Base-by-base conservation (phyloP, 768 basidiomycete genomes). In the Phylloporus sp. region DNA sequence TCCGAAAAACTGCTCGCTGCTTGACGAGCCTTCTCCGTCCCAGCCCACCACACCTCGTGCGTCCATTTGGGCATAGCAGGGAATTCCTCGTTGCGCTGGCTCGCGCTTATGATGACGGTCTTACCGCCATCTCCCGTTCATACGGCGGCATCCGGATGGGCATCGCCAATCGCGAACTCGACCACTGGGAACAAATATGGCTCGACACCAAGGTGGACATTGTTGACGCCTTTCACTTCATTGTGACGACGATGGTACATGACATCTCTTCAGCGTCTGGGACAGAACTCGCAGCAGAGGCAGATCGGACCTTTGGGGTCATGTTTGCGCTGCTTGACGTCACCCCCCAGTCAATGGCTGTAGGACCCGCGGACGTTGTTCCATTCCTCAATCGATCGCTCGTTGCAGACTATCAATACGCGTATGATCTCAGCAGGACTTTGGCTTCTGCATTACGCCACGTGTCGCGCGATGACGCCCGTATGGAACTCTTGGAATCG, bases 171-270 rank as follows among this genome's bases (percentile, higher is more conserved):
- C 49, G 67, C 45, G 60, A 68, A 5, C 63, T 72, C 14, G 80
- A 82, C 52, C 76, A 86, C 41, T 90, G 86, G 86, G 80, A 85
- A 52, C 70, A 69, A 13, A 71, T 85, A 37, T 86, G 84, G 78
- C 69, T 89, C 6, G 76, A 82, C 46, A 81, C 83, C 3, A 90
- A 90, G 66, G 81, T 85, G 8, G 77, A 79, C 18, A 66, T 89
- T 21, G 65, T 90, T 17, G 87, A 90, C 52, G 60, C 74, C 4
- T 84, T 86, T 63, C 85, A 89, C 52, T 60, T 80, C 39, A 57
- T 86, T 26, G 48, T 86, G 40, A 66, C 65, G 26, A 67, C 71
- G 5, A 67, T 83, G 40, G 58, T 85, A 6, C 67, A 68, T 21
- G 76, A 77, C 48, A 59, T 86, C 24, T 65, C 76, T 1, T 50